Evolutionary conservation across 2,329 filamentous ascomycete genomes (phyloP).

Genomic region (Gnomoniopsis sp.): DNA sequence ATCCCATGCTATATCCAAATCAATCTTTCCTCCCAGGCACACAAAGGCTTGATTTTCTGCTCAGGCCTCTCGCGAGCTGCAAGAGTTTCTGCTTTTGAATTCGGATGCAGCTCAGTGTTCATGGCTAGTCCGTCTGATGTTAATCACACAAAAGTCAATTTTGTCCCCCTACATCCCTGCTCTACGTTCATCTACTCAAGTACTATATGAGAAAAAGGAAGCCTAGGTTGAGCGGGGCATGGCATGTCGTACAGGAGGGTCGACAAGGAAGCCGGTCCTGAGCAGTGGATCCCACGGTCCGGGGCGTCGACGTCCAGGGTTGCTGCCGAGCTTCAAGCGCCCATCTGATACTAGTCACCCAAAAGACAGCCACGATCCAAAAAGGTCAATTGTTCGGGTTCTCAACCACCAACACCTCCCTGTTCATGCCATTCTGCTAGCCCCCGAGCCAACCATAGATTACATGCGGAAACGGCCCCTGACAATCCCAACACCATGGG

Average conservation of each 20-base stretch:
- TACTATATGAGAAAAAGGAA: too few species aligned
- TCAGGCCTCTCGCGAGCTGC: too few species aligned
- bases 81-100: not conserved
- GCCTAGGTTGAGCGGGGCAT: conserved; percentile 3
- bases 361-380: not conserved
- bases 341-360: not conserved
- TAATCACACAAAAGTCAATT: too few species aligned
- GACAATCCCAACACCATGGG: conserved; percentile 6
- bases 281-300: conserved; percentile 4
- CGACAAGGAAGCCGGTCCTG: conserved; percentile 1
- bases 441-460: not conserved
- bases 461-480: not conserved
- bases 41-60: not conserved
- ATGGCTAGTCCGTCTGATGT: too few species aligned
- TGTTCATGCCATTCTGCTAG: not conserved
- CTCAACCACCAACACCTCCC: not conserved
- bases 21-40: not conserved
- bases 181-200: too few species aligned
- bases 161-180: too few species aligned
- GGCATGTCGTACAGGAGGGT: conserved; percentile 15
- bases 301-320: not conserved
- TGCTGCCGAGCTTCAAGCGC: not conserved
- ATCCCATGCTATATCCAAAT: not conserved
- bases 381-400: not conserved
- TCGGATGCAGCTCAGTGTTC: not conserved